Base-by-base conservation (phyloP, 441 rosid genomes). In the Viola pubescens region DNA sequence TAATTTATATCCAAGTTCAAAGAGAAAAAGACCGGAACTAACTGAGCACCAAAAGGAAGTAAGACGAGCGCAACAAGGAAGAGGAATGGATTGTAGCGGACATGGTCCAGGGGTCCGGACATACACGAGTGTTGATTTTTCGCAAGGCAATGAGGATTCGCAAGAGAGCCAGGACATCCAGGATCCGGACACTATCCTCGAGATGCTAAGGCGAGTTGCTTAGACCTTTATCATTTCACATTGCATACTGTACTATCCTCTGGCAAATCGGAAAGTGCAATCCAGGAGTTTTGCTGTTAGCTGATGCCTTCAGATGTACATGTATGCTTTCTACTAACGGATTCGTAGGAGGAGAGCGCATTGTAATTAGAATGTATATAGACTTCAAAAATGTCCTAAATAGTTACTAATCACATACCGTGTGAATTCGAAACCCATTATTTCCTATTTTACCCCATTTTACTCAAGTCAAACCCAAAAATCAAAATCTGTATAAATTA, bases 31-130 rank as follows among this genome's bases (percentile, higher is more conserved):
- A 66, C 4, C 49, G 40, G 79, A 74, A 70, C 77, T 81, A 16
- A 81, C 86, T 0, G 84, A 76, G 69, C 84, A 79, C 75, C 83
- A 78, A 51, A 79, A 73, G 60, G 82, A 81, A 70, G 86, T 79
- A 9, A 77, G 85, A 58, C 69, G 76, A 37, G 83, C 83, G 0
- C 86, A 81, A 50, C 79, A 76, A 66, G 84, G 81, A 63, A 70
- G 73, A 58, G 70, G 56, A 60, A 69, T 69, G 76, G 81, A 74
- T 52, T 74, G 84, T 37, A 61, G 65, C 13, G 78, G 79, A 10
- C 86, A 75, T 4, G 84, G 84, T 49, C 82, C 82, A 0, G 82
- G 89, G 43, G 50, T 81, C 48, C 70, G 67, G 38, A 82, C 83
- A 50, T 78, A 80, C 40, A 78, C 88, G 0, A 62, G 38, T 37